Conservation (phyloP, 139 green algal genomes). For the Ulvella scutata region DNA sequence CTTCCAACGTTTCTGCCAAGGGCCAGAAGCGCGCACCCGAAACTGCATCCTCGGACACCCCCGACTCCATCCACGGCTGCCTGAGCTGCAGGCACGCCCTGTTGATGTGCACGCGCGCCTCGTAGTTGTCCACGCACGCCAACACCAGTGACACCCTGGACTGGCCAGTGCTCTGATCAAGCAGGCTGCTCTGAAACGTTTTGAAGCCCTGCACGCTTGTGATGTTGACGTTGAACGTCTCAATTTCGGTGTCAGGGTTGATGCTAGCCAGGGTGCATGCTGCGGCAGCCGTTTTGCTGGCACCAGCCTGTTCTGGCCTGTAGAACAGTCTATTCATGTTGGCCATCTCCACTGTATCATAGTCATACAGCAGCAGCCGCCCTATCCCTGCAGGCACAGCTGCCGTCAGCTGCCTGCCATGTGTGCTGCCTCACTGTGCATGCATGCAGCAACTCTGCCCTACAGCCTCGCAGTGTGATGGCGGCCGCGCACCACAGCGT, state of each 20-base stretch:
- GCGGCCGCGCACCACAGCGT: conserved; percentile 53
- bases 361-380: conserved; percentile 86
- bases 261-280: conserved; percentile 73
- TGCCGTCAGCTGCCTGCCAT: background rate
- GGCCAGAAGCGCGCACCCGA: conserved; percentile 24
- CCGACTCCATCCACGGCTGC: conserved; percentile 92
- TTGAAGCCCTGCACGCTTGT: conserved; percentile 86
- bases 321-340: conserved; percentile 99
- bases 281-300: conserved; percentile 95
- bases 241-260: conserved; percentile 83
- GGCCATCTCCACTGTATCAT: conserved; percentile 91
- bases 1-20: too few species aligned
- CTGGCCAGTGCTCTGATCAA: conserved; percentile 5
- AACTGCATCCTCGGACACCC: conserved; percentile 91
- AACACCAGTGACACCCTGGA: conserved; percentile 84
- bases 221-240: conserved; percentile 91
- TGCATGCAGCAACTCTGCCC: background rate
- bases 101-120: conserved; percentile 95
- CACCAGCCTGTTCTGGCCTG: conserved; percentile 81
- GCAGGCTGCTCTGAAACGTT: conserved; percentile 53
- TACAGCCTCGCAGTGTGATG: background rate
- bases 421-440: background rate
- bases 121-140: conserved; percentile 97
- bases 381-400: conserved; percentile 30
- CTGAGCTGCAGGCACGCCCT: conserved; percentile 87